Evolutionary conservation across 177 flowering plant genomes (phyloP).

Genomic region (Tripterygium wilfordii): DNA sequence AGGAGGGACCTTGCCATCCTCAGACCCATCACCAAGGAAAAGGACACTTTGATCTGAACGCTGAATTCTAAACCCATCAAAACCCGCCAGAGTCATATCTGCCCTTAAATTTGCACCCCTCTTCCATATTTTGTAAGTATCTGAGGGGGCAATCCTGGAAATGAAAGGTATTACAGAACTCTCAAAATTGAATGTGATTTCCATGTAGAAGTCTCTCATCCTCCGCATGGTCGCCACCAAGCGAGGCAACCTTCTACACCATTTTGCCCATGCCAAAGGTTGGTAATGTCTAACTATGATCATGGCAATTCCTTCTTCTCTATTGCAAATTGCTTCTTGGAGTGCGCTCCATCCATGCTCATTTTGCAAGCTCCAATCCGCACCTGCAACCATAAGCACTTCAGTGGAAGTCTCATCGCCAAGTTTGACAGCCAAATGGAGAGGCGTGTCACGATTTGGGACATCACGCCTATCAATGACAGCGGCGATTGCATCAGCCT

Average conservation of each 20-base stretch:
- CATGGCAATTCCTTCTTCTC: constrained; percentile 66
- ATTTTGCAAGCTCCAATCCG: constrained; percentile 89
- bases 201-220: constrained; percentile 92
- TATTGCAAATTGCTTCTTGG: constrained; percentile 73
- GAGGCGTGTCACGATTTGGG: constrained; percentile 78
- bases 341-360: constrained; percentile 86
- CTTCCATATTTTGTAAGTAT: constrained; percentile 85
- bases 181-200: constrained; percentile 76
- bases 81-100: constrained; percentile 91
- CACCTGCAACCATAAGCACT: constrained; percentile 81
- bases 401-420: constrained; percentile 58
- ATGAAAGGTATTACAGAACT: constrained; percentile 85
- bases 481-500: constrained; percentile 71
- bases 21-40: constrained; percentile 87
- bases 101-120: constrained; percentile 81
- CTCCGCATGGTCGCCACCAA: constrained; percentile 60
- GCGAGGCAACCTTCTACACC: constrained; percentile 85
- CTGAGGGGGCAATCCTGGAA: constrained; percentile 86
- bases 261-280: constrained; percentile 86
- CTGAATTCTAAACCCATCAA: constrained; percentile 80
- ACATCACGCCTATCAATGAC: constrained; percentile 72
- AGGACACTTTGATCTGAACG: constrained; percentile 75
- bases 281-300: constrained; percentile 71
- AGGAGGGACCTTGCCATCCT: constrained; percentile 73
- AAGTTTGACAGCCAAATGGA: constrained; percentile 74